phyloP scores from a whole-genome alignment of 2,329 filamentous ascomycete genomes.

The Diaporthe eres region DNA sequence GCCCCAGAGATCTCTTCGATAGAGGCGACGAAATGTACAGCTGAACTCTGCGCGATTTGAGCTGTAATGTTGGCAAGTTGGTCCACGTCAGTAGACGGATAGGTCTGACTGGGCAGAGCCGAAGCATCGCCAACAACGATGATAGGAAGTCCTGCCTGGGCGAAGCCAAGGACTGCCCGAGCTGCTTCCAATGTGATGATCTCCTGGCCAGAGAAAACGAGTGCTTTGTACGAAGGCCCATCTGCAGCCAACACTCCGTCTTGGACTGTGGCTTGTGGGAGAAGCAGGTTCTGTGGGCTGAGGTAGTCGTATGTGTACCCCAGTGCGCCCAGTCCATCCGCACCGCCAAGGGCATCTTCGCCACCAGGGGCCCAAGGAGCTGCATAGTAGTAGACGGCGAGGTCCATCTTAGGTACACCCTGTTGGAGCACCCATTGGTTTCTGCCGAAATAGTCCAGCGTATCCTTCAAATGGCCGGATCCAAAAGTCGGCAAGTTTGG shows the following conservation, averaged over 20 bases:
- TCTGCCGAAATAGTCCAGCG: slow-evolving; percentile 55
- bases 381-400: slow-evolving; percentile 54
- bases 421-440: slow-evolving; percentile 55
- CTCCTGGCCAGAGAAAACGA: slow-evolving; percentile 55
- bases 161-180: slow-evolving; percentile 51
- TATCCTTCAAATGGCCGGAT: slow-evolving; percentile 50
- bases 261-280: slow-evolving; percentile 54
- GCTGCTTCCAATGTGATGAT: slow-evolving; percentile 54
- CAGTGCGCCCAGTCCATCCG: slow-evolving; percentile 39
- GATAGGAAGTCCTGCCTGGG: slow-evolving; percentile 57
- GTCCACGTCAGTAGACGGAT: background rate
- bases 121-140: slow-evolving; percentile 54
- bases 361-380: slow-evolving; percentile 43
- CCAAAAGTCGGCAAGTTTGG: slow-evolving; percentile 58
- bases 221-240: slow-evolving; percentile 57
- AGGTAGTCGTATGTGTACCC: slow-evolving; percentile 61
- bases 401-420: slow-evolving; percentile 56
- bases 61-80: slow-evolving; percentile 45
- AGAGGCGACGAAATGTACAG: slow-evolving; percentile 5
- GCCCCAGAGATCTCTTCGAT: slow-evolving; percentile 37
- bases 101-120: slow-evolving; percentile 17
- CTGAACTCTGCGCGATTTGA: slow-evolving; percentile 36
- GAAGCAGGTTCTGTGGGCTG: slow-evolving; percentile 58
- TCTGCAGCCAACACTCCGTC: slow-evolving; percentile 55
- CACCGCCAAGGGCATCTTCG: slow-evolving; percentile 40